A percentile compares a stretch with the other conserved stretches of the same genome.
phyloP scores from a whole-genome alignment of 2,329 filamentous ascomycete species.

The Nemania sp. region DNA sequence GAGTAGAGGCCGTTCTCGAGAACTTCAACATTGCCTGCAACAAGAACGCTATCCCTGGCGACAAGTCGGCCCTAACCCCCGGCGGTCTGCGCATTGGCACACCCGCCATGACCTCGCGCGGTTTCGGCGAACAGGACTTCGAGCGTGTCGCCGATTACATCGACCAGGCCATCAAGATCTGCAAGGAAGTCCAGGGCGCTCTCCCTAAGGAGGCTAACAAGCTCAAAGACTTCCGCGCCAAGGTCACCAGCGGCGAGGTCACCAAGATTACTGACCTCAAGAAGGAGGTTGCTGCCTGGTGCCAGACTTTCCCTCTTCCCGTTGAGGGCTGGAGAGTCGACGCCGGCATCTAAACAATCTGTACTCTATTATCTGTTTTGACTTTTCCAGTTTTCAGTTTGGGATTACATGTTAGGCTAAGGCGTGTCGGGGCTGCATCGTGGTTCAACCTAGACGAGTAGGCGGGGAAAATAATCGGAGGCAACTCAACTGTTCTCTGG shows the following conservation, averaged over 20 bases:
- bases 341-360: constrained; percentile 55
- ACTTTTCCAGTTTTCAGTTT: too few species aligned
- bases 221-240: constrained; percentile 98
- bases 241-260: constrained; percentile 78
- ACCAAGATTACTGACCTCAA: constrained; percentile 81
- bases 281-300: constrained; percentile 90
- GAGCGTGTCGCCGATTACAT: constrained; percentile 89
- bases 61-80: constrained; percentile 94
- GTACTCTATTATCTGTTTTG: constrained; percentile 4
- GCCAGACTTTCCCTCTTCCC: constrained; percentile 87
- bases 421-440: constrained; percentile 27
- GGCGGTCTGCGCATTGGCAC: constrained; percentile 95
- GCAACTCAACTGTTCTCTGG: constrained; percentile 41
- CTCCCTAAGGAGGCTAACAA: constrained; percentile 98
- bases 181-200: constrained; percentile 80
- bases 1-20: constrained; percentile 94
- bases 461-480: constrained; percentile 26
- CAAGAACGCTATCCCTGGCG: constrained; percentile 98
- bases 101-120: constrained; percentile 95
- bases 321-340: constrained; percentile 72
- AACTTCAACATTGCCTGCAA: constrained; percentile 99
- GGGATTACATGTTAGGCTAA: constrained; percentile 17
- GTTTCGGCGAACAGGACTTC: constrained; percentile 91
- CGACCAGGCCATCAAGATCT: constrained; percentile 83
- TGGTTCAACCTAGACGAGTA: constrained; percentile 39